Conservation (phyloP, 1,139 yeast species). For the Candida anutae region DNA sequence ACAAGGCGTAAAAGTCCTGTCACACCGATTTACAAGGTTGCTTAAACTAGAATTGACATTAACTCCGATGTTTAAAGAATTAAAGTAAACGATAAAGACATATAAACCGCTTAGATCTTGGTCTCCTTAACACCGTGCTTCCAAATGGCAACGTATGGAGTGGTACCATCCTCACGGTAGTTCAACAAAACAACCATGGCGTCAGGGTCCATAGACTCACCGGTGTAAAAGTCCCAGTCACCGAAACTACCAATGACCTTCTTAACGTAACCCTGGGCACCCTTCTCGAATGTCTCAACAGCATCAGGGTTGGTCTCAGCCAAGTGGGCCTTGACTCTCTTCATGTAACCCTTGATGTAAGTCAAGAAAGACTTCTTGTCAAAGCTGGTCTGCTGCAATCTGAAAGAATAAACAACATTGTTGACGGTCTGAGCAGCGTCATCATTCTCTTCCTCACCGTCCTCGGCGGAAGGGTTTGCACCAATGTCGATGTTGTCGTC, state of each 20-base stretch:
- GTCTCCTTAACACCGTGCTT: slow-evolving; percentile 90
- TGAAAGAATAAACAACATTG: slow-evolving; percentile 98
- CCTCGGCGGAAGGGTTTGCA: slow-evolving; percentile 99
- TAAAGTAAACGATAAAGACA: neutral
- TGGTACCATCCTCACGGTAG: slow-evolving; percentile 99
- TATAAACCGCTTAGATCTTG: slow-evolving; percentile 60
- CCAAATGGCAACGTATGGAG: slow-evolving; percentile 97
- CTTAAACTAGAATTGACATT: too few species aligned
- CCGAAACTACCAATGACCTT: slow-evolving; percentile 90
- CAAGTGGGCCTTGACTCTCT: slow-evolving; percentile 82
- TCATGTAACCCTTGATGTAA: slow-evolving; percentile 98
- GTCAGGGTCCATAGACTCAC: slow-evolving; percentile 99
- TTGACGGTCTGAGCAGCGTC: slow-evolving; percentile 85
- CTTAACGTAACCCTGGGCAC: slow-evolving; percentile 93
- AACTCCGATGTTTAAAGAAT: neutral
- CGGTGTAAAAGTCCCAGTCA: slow-evolving; percentile 99
- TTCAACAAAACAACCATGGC: slow-evolving; percentile 95
- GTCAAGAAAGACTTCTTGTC: slow-evolving; percentile 96
- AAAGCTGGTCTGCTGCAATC: slow-evolving; percentile 89
- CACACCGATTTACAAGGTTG: too few species aligned
- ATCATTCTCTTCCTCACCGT: slow-evolving; percentile 68
- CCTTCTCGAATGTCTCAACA: slow-evolving; percentile 87
- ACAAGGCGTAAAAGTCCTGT: too few species aligned
- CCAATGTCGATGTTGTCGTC: slow-evolving; percentile 96
- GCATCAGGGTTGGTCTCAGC: slow-evolving; percentile 84